Percentiles rank a stretch among this genome's conserved stretches.
Conservation (phyloP, 352 stramenopile genomes). For the Pythium dissimile region DNA sequence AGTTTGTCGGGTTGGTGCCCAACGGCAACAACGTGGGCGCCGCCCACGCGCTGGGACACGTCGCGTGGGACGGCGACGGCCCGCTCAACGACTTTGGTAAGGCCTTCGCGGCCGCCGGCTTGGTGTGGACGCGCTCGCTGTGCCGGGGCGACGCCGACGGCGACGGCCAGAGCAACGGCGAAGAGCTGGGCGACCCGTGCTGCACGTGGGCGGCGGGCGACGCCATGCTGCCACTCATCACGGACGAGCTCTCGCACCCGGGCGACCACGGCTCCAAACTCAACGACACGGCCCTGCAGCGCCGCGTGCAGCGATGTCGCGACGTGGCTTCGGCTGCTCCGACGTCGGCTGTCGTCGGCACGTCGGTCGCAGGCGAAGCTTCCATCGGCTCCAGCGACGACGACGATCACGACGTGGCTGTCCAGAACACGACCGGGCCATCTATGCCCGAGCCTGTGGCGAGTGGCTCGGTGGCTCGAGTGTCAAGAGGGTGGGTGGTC, state of each 20-base stretch:
- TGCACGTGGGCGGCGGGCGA: slow-evolving; percentile 54
- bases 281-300: slow-evolving; percentile 1
- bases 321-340: too few species aligned
- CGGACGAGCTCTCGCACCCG: slow-evolving; percentile 15
- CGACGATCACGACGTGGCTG: not conserved
- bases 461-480: too few species aligned
- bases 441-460: not conserved
- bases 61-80: slow-evolving; percentile 32
- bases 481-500: too few species aligned
- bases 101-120: slow-evolving; percentile 46
- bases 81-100: slow-evolving; percentile 63
- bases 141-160: slow-evolving; percentile 72
- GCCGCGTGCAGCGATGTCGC: not conserved
- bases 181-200: slow-evolving; percentile 83
- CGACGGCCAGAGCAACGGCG: slow-evolving; percentile 81
- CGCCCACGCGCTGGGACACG: slow-evolving; percentile 48
- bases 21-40: slow-evolving; percentile 17
- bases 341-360: not conserved
- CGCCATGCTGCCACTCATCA: slow-evolving; percentile 1
- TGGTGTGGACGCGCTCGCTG: slow-evolving; percentile 44
- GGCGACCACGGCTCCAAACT: slow-evolving; percentile 16
- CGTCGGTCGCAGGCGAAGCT: not conserved
- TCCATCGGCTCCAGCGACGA: not conserved
- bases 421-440: not conserved
- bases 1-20: slow-evolving; percentile 15